These are phyloP conservation scores for Acacia crassicarpa DNA, from an alignment of 306 rosid species.

Conservation along the genomic window DNA sequence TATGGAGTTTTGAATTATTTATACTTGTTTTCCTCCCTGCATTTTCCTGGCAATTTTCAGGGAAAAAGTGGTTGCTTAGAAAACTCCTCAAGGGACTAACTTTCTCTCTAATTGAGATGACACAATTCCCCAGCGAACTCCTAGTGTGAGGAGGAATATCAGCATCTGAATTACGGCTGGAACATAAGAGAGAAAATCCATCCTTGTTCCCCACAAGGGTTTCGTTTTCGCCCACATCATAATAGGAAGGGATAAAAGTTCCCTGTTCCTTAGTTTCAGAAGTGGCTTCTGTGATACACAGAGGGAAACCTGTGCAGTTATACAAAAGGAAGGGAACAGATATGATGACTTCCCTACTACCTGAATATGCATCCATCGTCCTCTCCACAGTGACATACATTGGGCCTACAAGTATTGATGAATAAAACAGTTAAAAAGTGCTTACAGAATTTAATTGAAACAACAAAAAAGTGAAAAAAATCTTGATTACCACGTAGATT, in stretches of 20 bases:
- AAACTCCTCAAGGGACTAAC: conserved; percentile 33
- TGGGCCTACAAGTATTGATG: conserved; percentile 53
- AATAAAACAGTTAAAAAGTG: conserved; percentile 17
- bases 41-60: conserved; percentile 36
- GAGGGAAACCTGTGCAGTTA: conserved; percentile 83
- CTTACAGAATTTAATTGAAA: conserved; percentile 20
- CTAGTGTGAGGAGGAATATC: conserved; percentile 29
- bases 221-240: conserved; percentile 50
- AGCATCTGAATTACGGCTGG: conserved; percentile 37
- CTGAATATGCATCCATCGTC: conserved; percentile 80
- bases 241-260: conserved; percentile 65
- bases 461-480: conserved; percentile 17
- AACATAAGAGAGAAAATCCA: conserved; percentile 68
- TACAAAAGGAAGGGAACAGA: conserved; percentile 83
- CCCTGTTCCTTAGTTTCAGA: conserved; percentile 48
- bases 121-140: conserved; percentile 36
- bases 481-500: conserved; percentile 45
- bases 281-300: conserved; percentile 56
- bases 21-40: conserved; percentile 36
- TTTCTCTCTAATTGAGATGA: conserved; percentile 59
- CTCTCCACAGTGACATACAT: conserved; percentile 75
- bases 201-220: conserved; percentile 40
- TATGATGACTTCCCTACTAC: conserved; percentile 74
- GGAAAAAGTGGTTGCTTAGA: conserved; percentile 30
- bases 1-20: conserved; percentile 29